Evolutionary conservation across 129 eudicot species (phyloP), one percentile per base, ranked within the genome.

Genomic region (Flaveria trinervia): DNA sequence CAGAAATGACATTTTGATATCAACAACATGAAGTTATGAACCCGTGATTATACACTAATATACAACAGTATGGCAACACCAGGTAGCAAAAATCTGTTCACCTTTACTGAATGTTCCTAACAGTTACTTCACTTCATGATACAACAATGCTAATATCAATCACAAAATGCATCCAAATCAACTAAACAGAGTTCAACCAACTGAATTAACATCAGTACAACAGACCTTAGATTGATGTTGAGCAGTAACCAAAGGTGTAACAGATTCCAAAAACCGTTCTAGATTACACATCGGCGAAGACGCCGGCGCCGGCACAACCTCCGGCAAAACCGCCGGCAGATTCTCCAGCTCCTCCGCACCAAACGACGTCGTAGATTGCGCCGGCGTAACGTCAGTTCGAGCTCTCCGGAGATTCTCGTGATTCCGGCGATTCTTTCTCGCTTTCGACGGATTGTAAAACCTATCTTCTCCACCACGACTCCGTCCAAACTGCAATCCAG

Each of bases 391-490:
- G 56, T 86, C 92, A 80, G 84, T 88, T 65, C 79, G 85, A 69
- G 86, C 86, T 77, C 92, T 73, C 25, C 84, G 83, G 18, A 85
- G 56, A 61, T 72, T 83, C 61, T 89, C 93, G 13, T 80, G 84
- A 66, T 85, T 84, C 46, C 62, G 81, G 15, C 80, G 83, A 30
- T 82, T 80, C 77, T 82, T 81, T 65, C 93, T 86, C 16, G 90
- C 89, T 70, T 84, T 89, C 4, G 88, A 85, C 62, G 93, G 90
- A 78, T 85, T 87, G 77, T 87, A 86, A 77, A 88, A 89, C 72
- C 98, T 88, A 81, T 93, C 98, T 17, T 87, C 97, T 28, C 93
- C 92, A 22, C 88, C 88, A 30, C 90, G 86, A 67, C 85, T 94
- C 66, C 93, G 72, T 30, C 84, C 92, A 59, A 91, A 91, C 83